Percentiles rank a stretch among this genome's conserved stretches.
phyloP scores from a whole-genome alignment of 1,139 yeast genomes.

The Hansenula sp. region DNA sequence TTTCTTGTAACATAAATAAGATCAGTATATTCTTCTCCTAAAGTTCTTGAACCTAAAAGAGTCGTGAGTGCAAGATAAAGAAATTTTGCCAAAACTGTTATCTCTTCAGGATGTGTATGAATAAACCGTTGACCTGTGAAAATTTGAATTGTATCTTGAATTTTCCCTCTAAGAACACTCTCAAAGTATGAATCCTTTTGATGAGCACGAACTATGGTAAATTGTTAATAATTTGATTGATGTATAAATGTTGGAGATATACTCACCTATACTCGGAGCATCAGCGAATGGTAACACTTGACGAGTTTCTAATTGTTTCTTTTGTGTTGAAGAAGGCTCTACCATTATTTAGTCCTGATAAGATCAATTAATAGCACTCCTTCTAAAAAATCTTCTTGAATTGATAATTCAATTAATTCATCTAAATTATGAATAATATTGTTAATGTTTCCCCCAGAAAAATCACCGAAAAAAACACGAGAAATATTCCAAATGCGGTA shows the following conservation, averaged over 20 bases:
- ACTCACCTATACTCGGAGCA: constrained; percentile 38
- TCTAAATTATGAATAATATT: no score
- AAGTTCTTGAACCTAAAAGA: constrained; percentile 66
- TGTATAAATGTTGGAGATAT: no score
- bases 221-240: constrained; percentile 20
- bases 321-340: neutral
- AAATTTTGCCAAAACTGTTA: constrained; percentile 53
- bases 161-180: constrained; percentile 45
- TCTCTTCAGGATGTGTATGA: constrained; percentile 59
- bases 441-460: constrained; percentile 1
- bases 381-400: no score
- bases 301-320: neutral
- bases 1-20: constrained; percentile 58
- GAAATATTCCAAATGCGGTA: neutral
- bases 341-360: no score
- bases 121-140: constrained; percentile 60
- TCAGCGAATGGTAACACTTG: constrained; percentile 33
- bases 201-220: constrained; percentile 58
- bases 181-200: constrained; percentile 83
- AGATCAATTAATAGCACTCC: no score
- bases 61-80: constrained; percentile 71
- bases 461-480: neutral
- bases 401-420: no score
- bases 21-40: constrained; percentile 95
- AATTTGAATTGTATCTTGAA: constrained; percentile 53